Conservation (phyloP, 1,284 basidiomycete species). For the Trametes versicolor region DNA sequence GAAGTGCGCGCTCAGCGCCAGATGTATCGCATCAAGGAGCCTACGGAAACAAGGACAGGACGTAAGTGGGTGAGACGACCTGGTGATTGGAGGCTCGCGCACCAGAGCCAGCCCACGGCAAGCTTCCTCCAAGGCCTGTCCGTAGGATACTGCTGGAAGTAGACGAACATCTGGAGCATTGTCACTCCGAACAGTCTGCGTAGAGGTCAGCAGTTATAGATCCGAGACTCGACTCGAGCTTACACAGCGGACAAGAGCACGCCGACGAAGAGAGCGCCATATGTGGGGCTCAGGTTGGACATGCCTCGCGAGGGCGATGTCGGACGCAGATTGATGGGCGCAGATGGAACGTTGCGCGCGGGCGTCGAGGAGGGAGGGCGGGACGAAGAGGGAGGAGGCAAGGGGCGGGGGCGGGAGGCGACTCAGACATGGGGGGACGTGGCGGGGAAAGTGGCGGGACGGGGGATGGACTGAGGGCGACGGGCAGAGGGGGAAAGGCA, state of each 20-base stretch:
- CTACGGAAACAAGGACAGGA: slow-evolving; percentile 19
- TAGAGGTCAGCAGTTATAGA: not conserved
- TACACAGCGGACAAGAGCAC: slow-evolving; percentile 38
- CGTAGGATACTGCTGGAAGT: slow-evolving; percentile 50
- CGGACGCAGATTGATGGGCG: not conserved
- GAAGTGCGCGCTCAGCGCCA: slow-evolving; percentile 37
- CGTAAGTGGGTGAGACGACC: not conserved
- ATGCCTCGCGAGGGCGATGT: slow-evolving; percentile 21
- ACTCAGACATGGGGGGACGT: slow-evolving; percentile 14
- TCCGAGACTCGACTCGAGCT: slow-evolving; percentile 2
- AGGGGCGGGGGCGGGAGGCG: slow-evolving; percentile 3
- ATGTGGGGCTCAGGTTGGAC: slow-evolving; percentile 35
- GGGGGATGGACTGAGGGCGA: slow-evolving; percentile 9
- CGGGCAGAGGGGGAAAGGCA: slow-evolving; percentile 6
- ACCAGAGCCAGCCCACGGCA: slow-evolving; percentile 47
- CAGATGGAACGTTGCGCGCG: too few species aligned
- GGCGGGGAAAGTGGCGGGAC: slow-evolving; percentile 19
- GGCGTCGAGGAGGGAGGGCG: slow-evolving; percentile 1
- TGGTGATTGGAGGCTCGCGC: not conserved
- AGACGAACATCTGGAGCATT: slow-evolving; percentile 52
- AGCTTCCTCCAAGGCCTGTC: slow-evolving; percentile 49
- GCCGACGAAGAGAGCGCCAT: slow-evolving; percentile 39
- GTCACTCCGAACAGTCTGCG: slow-evolving; percentile 53
- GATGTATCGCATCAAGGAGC: slow-evolving; percentile 38
- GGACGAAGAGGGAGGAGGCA: slow-evolving; percentile 6